Evolutionary conservation across 306 rosid species (phyloP).

Genomic region (Quercus agrifolia): DNA sequence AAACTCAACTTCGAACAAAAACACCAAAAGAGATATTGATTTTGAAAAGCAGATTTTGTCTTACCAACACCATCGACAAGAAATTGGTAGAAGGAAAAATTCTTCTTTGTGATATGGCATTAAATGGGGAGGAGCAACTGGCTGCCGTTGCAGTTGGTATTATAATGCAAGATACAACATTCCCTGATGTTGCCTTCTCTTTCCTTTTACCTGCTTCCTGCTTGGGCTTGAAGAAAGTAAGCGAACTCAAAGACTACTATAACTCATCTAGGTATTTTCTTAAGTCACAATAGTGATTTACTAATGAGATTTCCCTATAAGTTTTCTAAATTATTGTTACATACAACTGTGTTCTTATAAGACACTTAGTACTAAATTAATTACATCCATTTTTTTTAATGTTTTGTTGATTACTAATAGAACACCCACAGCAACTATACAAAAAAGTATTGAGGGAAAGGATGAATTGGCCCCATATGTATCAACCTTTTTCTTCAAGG

Average conservation of each 20-base stretch:
- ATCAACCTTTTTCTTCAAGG: constrained; percentile 31
- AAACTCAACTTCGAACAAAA: background rate
- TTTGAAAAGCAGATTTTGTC: constrained; percentile 19
- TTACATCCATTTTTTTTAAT: background rate
- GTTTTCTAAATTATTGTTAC: no score
- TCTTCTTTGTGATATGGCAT: constrained; percentile 22
- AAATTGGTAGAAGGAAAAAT: constrained; percentile 31
- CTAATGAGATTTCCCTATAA: no score
- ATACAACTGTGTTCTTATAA: no score
- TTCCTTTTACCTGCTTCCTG: constrained; percentile 26
- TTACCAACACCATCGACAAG: background rate
- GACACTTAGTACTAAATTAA: background rate
- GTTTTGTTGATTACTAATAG: background rate
- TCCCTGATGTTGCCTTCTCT: background rate
- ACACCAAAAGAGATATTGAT: no score
- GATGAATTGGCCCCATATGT: constrained; percentile 27
- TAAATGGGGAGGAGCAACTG: background rate
- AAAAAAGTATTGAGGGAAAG: constrained; percentile 10
- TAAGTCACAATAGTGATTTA: no score
- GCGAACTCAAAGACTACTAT: background rate
- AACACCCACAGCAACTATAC: constrained; percentile 31
- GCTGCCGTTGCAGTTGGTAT: constrained; percentile 15
- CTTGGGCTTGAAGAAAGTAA: background rate
- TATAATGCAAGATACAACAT: background rate
- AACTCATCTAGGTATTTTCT: constrained; percentile 17